Conservation (phyloP, 2,329 filamentous ascomycete species). For the Podosphaera fusca region DNA sequence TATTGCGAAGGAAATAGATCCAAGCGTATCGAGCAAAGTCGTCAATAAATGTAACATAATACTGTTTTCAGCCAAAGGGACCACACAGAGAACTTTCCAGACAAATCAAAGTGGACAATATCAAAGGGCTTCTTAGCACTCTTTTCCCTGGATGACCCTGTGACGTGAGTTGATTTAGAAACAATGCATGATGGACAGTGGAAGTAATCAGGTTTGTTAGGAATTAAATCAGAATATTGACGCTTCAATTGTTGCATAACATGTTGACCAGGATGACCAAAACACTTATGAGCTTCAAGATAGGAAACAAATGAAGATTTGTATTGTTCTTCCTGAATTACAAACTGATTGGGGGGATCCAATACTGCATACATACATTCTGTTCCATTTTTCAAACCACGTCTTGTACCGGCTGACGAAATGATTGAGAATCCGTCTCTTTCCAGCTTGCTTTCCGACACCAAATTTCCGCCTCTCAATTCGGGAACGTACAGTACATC, state of each 20-base stretch:
- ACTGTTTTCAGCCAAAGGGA: not conserved
- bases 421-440: not conserved
- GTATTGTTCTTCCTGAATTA: not conserved
- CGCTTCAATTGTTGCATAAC: not conserved
- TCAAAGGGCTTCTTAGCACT: not conserved
- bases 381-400: not conserved
- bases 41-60: too few species aligned
- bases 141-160: too few species aligned
- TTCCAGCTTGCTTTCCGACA: too few species aligned
- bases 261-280: not conserved
- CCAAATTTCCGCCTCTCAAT: too few species aligned
- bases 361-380: not conserved
- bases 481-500: too few species aligned
- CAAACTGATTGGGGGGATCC: not conserved
- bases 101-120: not conserved
- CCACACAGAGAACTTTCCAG: not conserved
- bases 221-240: not conserved
- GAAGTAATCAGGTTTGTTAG: not conserved
- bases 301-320: not conserved
- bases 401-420: not conserved
- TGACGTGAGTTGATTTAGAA: too few species aligned
- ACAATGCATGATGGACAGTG: too few species aligned
- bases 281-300: not conserved
- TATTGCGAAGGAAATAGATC: too few species aligned
- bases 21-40: too few species aligned